Percentiles rank a stretch among this genome's conserved stretches.
phyloP scores from a whole-genome alignment of 106 monocot species.

The Allium fistulosum region DNA sequence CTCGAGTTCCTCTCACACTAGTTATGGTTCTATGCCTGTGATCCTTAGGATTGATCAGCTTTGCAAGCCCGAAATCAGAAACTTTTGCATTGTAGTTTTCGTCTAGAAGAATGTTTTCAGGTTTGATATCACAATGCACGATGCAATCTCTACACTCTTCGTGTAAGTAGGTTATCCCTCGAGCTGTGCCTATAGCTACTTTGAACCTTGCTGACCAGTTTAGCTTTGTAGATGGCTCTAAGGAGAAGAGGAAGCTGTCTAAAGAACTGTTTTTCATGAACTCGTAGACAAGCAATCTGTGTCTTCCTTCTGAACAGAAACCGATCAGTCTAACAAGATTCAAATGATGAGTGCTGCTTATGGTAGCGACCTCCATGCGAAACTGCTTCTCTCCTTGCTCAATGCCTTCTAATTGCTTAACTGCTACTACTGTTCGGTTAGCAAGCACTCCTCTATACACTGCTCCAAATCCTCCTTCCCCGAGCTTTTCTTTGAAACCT shows the following conservation, averaged over 20 bases:
- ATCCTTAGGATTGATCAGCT: slow-evolving; percentile 60
- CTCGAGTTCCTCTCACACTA: slow-evolving; percentile 72
- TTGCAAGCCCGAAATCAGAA: slow-evolving; percentile 86
- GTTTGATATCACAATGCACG: slow-evolving; percentile 90
- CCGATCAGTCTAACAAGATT: slow-evolving; percentile 82
- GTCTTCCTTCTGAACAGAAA: slow-evolving; percentile 84
- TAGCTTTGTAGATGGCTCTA: slow-evolving; percentile 18
- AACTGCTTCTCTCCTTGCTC: slow-evolving; percentile 97
- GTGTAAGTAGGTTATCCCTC: slow-evolving; percentile 81
- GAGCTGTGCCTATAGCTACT: slow-evolving; percentile 70
- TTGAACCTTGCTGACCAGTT: slow-evolving; percentile 52
- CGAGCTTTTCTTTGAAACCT: slow-evolving; percentile 77
- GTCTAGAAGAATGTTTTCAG: slow-evolving; percentile 88
- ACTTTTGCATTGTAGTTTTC: slow-evolving; percentile 76
- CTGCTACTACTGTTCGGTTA: slow-evolving; percentile 58
- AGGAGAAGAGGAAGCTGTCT: slow-evolving; percentile 58
- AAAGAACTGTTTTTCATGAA: slow-evolving; percentile 88
- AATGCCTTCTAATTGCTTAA: slow-evolving; percentile 90
- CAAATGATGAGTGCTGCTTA: slow-evolving; percentile 92
- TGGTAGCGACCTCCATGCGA: slow-evolving; percentile 90
- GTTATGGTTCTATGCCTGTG: slow-evolving; percentile 59
- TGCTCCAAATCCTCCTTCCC: slow-evolving; percentile 80
- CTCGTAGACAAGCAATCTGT: slow-evolving; percentile 82
- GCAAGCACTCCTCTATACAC: slow-evolving; percentile 64
- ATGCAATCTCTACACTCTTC: slow-evolving; percentile 97